Evolutionary conservation across 345 rosid genomes (phyloP), one percentile per base, ranked within the genome.

Genomic region (Lepidium didymum): DNA sequence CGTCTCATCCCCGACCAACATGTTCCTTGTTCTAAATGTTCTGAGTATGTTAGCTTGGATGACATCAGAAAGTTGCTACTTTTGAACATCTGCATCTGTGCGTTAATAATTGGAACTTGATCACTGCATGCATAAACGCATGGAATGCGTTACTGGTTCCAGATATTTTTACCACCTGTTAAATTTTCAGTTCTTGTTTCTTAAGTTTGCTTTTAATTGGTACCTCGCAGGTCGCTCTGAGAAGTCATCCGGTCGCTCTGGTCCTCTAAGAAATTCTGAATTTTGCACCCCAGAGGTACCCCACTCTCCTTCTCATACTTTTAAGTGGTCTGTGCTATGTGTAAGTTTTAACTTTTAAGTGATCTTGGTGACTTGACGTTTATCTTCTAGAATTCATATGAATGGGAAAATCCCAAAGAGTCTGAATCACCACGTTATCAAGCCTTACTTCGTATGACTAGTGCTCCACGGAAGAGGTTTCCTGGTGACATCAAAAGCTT

Each of bases 351-450:
- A 57, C 36, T 53, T 10, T 67, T 14, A 12, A 62, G 25, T 57
- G 62, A 38, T 78, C 51, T 64, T 64, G 51, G 58, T 74, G 42
- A 25, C 64, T 45, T 74, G 62, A 52, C 75, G 54, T 71, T 62
- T 75, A 16, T 66, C 73, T 57, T 69, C 27, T 74, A 87, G 91
- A 78, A 72, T 82, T 73, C 89, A 37, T 82, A 69, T 83, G 91
- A 84, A 68, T 88, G 81, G 82, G 89, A 85, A 77, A 84, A 82
- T 77, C 87, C 92, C 8, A 83, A 91, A 86, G 99, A 91, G 80
- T 95, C 99, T 21, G 99, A 95, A 75, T 95, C 99, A 58, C 99
- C 99, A 10, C 96, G 97, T 59, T 89, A 91, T 75, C 97, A 95
- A 86, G 98, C 99, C 34, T 85, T 95, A 61, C 95, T 95, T 19